phyloP scores from a whole-genome alignment of 225 moss, liverwort and hornwort species.

The Pseudisothecium myosuroides region DNA sequence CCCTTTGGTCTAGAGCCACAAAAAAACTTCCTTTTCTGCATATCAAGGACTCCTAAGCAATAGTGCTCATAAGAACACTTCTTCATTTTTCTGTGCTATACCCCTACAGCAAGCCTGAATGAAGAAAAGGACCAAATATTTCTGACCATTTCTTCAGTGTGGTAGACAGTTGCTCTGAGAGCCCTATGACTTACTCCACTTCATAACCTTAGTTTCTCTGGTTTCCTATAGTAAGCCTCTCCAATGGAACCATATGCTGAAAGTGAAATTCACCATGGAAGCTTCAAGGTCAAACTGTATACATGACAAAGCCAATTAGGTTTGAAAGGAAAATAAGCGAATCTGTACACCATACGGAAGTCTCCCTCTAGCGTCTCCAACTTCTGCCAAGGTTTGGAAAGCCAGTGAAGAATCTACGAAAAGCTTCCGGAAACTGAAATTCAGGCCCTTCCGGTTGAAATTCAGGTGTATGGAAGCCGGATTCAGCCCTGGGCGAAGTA shows the following conservation, averaged over 20 bases:
- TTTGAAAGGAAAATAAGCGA: background rate
- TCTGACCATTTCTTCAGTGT: background rate
- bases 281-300: background rate
- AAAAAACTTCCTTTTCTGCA: too few relatives aligned
- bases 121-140: background rate
- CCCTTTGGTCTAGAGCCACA: background rate
- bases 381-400: background rate
- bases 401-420: conserved; percentile 9
- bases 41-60: too few relatives aligned
- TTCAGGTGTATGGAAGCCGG: background rate
- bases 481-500: background rate
- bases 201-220: background rate
- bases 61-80: too few relatives aligned
- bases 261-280: background rate
- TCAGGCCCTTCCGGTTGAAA: conserved; percentile 2
- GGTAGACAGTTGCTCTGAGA: background rate
- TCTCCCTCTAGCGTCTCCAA: background rate
- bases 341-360: background rate
- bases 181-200: background rate
- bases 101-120: too few relatives aligned
- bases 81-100: too few relatives aligned
- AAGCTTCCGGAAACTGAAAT: background rate
- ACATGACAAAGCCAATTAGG: background rate
- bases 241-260: background rate
- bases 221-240: background rate